phyloP scores from a whole-genome alignment of 768 basidiomycete genomes.

The Suillus sp. region DNA sequence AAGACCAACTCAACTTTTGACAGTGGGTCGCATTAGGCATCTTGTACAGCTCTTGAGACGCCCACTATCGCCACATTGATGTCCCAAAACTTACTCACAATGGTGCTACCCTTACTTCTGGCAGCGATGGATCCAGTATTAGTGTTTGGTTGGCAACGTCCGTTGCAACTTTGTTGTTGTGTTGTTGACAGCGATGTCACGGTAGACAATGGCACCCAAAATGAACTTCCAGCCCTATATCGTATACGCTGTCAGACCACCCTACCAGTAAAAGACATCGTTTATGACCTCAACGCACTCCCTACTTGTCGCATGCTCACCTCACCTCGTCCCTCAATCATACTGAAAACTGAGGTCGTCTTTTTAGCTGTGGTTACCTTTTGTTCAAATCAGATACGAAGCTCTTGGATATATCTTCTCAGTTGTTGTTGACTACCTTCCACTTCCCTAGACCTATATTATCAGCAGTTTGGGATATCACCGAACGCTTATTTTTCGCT shows the following conservation, averaged over 20 bases:
- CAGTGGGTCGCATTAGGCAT: slow-evolving; percentile 95
- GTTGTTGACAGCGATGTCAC: slow-evolving; percentile 17
- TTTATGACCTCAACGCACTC: slow-evolving; percentile 78
- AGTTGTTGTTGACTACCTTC: slow-evolving; percentile 81
- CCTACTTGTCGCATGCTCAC: slow-evolving; percentile 78
- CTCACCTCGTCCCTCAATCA: slow-evolving; percentile 72
- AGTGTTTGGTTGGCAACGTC: slow-evolving; percentile 92
- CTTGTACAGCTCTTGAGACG: slow-evolving; percentile 88
- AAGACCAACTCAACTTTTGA: slow-evolving; percentile 17
- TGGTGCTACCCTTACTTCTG: slow-evolving; percentile 75
- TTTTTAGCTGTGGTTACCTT: slow-evolving; percentile 17
- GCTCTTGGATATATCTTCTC: slow-evolving; percentile 82
- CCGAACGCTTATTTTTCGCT: slow-evolving; percentile 89
- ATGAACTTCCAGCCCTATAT: slow-evolving; percentile 68
- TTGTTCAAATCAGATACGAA: slow-evolving; percentile 31
- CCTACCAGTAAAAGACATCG: slow-evolving; percentile 80
- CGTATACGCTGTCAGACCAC: slow-evolving; percentile 86
- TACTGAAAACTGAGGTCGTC: slow-evolving; percentile 70
- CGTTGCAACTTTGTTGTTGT: slow-evolving; percentile 29
- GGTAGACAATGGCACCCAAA: slow-evolving; percentile 51
- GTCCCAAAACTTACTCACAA: slow-evolving; percentile 86
- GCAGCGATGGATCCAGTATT: slow-evolving; percentile 87
- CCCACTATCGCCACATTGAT: slow-evolving; percentile 89
- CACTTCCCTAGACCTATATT: slow-evolving; percentile 77
- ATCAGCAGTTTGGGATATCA: slow-evolving; percentile 27